Percentiles rank a stretch among this genome's conserved stretches.
These are phyloP conservation scores for Cynara cardunculus DNA, from an alignment of 129 eudicot species.

Conservation along the genomic window DNA sequence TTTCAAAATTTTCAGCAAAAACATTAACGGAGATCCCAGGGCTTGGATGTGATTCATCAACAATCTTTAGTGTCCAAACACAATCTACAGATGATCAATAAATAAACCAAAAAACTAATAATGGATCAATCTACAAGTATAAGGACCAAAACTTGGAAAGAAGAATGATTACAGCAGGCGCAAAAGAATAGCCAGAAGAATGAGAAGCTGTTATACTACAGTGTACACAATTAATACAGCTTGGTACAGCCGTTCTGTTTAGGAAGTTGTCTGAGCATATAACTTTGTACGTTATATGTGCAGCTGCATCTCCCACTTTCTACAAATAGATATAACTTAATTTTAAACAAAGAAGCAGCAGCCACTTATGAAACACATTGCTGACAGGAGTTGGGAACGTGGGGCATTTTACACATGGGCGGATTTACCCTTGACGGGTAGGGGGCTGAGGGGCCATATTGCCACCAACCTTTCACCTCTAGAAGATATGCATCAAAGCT, in stretches of 20 bases:
- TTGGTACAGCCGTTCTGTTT: background rate
- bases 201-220: background rate
- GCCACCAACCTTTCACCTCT: no score
- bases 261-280: background rate
- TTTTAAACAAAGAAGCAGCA: background rate
- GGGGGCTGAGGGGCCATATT: no score
- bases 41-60: conserved; percentile 58
- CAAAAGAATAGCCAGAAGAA: background rate
- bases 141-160: background rate
- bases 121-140: background rate
- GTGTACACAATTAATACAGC: background rate
- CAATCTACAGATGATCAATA: conserved; percentile 49
- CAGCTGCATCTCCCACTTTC: background rate
- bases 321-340: background rate
- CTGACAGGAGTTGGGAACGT: background rate
- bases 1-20: conserved; percentile 69
- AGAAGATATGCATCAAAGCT: background rate
- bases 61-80: conserved; percentile 53
- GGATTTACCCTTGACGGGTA: background rate
- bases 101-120: background rate
- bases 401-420: background rate
- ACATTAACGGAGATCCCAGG: conserved; percentile 56
- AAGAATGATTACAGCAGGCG: background rate
- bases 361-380: background rate
- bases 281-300: background rate